These are phyloP conservation scores for Ilex aquifolium DNA, from an alignment of 257 asterid genomes.

Conservation along the genomic window DNA sequence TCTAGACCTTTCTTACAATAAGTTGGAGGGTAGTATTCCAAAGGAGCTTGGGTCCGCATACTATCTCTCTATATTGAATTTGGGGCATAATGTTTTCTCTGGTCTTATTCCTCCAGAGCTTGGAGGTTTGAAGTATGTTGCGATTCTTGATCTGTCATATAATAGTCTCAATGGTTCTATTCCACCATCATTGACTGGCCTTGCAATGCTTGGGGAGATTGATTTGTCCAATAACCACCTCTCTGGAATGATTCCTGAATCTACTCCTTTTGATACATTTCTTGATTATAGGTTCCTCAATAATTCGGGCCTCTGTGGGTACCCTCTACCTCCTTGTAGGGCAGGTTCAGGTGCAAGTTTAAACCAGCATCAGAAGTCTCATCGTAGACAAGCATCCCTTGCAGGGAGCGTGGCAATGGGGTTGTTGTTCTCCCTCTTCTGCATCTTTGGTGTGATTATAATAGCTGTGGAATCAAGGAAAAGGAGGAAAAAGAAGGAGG, in stretches of 20 bases:
- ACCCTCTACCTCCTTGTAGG: neutral
- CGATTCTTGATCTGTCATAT: neutral
- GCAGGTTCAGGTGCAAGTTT: neutral
- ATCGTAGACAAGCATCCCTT: neutral
- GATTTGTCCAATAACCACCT: neutral
- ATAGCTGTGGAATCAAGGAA: neutral
- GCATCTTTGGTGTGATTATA: neutral
- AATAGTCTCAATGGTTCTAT: neutral
- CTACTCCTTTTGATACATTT: neutral
- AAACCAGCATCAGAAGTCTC: neutral
- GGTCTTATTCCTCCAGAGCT: neutral
- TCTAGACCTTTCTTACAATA: neutral
- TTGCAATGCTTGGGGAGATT: neutral
- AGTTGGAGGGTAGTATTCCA: conserved; percentile 3
- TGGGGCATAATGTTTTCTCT: neutral
- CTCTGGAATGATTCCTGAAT: neutral
- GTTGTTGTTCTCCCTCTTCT: neutral
- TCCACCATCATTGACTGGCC: neutral
- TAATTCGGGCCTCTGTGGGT: neutral
- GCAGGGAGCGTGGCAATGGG: conserved; percentile 4
- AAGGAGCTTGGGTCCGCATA: neutral
- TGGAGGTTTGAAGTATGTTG: neutral
- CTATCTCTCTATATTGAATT: neutral
- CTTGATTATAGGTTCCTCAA: neutral
- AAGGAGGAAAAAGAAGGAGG: conserved; percentile 1